These are phyloP conservation scores for Penicillium pancosmium DNA, from an alignment of 495 filamentous ascomycete species.

Conservation along the genomic window DNA sequence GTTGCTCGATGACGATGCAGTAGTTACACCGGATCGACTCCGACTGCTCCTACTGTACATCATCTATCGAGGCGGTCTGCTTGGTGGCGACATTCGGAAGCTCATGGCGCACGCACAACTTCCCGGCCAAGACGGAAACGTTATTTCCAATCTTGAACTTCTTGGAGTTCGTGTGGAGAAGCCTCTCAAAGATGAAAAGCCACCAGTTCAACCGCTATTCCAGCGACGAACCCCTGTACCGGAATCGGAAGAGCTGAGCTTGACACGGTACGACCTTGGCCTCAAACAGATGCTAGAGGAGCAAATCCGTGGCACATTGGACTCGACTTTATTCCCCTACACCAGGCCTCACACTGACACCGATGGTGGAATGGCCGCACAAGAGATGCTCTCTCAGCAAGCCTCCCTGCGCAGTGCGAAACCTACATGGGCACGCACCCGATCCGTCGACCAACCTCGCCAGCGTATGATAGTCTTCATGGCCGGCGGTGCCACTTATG, in stretches of 20 bases:
- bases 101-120: constrained; percentile 83
- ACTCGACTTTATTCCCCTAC: constrained; percentile 72
- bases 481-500: constrained; percentile 93
- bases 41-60: constrained; percentile 84
- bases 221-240: constrained; percentile 56
- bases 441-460: constrained; percentile 74
- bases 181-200: constrained; percentile 73
- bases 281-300: constrained; percentile 72
- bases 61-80: constrained; percentile 84
- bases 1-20: constrained; percentile 76
- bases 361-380: constrained; percentile 56
- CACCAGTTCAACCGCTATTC: constrained; percentile 67
- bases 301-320: constrained; percentile 58
- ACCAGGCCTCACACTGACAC: constrained; percentile 73
- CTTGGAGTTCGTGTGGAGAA: constrained; percentile 78
- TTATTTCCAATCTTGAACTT: constrained; percentile 77
- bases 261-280: constrained; percentile 53
- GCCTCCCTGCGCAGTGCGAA: constrained; percentile 85
- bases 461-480: constrained; percentile 95
- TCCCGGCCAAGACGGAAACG: constrained; percentile 68
- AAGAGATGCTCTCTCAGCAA: constrained; percentile 59
- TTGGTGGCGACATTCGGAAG: constrained; percentile 81
- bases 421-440: constrained; percentile 90
- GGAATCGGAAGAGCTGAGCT: constrained; percentile 54
- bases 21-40: constrained; percentile 71